Evolutionary conservation across 208 protist genomes (phyloP).

Genomic region (Jaenimonas drosophilae): DNA sequence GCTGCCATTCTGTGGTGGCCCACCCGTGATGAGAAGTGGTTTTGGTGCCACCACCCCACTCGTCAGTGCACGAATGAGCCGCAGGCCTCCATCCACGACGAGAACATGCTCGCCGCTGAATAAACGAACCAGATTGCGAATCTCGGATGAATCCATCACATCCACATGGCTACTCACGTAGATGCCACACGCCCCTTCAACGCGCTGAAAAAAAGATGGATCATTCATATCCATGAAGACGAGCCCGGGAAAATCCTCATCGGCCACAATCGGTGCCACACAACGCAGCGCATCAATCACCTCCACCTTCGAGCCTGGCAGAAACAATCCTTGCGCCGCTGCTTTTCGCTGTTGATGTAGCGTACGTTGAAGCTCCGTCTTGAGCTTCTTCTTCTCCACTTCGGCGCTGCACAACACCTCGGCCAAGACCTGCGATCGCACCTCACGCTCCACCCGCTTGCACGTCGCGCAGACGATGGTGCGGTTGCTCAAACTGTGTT

Average conservation of each 20-base stretch:
- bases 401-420: conserved; percentile 61
- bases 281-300: conserved; percentile 66
- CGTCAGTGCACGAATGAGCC: conserved; percentile 62
- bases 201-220: conserved; percentile 27
- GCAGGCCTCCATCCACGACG: conserved; percentile 74
- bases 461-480: conserved; percentile 60
- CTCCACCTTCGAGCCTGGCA: conserved; percentile 50
- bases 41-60: conserved; percentile 18
- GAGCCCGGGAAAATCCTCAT: conserved; percentile 72
- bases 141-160: conserved; percentile 71
- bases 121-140: conserved; percentile 77
- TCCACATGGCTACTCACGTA: conserved; percentile 83
- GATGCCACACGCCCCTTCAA: conserved; percentile 73
- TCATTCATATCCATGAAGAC: conserved; percentile 67
- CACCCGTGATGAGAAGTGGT: conserved; percentile 2
- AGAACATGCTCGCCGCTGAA: conserved; percentile 70
- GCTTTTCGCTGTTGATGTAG: conserved; percentile 76
- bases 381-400: conserved; percentile 51
- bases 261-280: conserved; percentile 64
- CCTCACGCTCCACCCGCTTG: conserved; percentile 51
- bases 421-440: conserved; percentile 55
- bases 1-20: conserved; percentile 7
- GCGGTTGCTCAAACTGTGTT: conserved; percentile 31
- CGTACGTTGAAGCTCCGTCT: conserved; percentile 50
- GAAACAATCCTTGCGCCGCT: conserved; percentile 73